phyloP scores from a whole-genome alignment of 2,329 filamentous ascomycete species.

The Fusarium humuli region DNA sequence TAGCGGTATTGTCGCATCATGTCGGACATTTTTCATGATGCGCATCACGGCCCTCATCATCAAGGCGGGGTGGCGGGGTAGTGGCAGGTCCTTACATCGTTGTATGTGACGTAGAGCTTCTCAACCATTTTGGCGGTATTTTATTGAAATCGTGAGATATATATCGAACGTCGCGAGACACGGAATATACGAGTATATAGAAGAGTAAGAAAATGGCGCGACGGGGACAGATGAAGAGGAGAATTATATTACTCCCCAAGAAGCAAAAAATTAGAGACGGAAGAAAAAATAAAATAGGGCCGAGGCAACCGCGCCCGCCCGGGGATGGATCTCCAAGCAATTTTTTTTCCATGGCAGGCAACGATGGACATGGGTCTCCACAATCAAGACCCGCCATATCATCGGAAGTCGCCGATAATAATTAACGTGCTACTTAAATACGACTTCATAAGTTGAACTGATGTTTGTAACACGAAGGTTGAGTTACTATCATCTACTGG shows the following conservation, averaged over 20 bases:
- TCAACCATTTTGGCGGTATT: slow-evolving; percentile 73
- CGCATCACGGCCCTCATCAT: slow-evolving; percentile 36
- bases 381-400: neutral
- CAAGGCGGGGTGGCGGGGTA: slow-evolving; percentile 47
- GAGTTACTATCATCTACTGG: neutral
- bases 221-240: slow-evolving; percentile 26
- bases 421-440: neutral
- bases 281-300: slow-evolving; percentile 25
- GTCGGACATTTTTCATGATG: slow-evolving; percentile 25
- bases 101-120: slow-evolving; percentile 92
- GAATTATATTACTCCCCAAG: slow-evolving; percentile 32
- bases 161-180: slow-evolving; percentile 26
- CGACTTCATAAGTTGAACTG: neutral
- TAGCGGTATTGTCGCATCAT: slow-evolving; percentile 10
- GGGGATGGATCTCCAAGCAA: slow-evolving; percentile 38
- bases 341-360: slow-evolving; percentile 38
- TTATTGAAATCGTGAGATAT: neutral
- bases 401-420: slow-evolving; percentile 4
- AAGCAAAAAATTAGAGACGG: slow-evolving; percentile 14
- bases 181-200: neutral
- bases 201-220: neutral
- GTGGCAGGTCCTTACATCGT: slow-evolving; percentile 72
- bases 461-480: neutral
- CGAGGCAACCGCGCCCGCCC: slow-evolving; percentile 30
- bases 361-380: neutral